phyloP scores from a whole-genome alignment of 208 protist genomes.

The Wallacemonas rigidus region DNA sequence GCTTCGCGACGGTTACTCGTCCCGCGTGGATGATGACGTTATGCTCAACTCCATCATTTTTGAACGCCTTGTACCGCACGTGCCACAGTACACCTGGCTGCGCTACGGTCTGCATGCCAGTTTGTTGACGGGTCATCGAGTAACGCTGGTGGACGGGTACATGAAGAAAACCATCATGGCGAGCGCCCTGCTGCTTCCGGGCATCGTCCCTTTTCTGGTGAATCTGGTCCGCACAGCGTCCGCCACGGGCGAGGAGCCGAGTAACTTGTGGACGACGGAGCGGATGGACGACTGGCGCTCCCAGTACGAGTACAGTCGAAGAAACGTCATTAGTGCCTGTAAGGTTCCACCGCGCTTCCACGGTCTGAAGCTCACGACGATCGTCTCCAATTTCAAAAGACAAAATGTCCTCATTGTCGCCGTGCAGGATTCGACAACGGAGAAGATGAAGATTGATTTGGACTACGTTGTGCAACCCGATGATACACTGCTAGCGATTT shows the following conservation, averaged over 20 bases:
- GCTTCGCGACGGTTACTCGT: constrained; percentile 65
- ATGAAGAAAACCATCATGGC: constrained; percentile 88
- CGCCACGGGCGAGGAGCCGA: constrained; percentile 47
- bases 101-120: constrained; percentile 79
- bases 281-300: constrained; percentile 73
- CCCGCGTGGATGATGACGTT: constrained; percentile 79
- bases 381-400: constrained; percentile 58
- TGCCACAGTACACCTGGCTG: constrained; percentile 85
- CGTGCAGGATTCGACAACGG: constrained; percentile 57
- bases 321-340: constrained; percentile 72
- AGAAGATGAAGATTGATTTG: constrained; percentile 67
- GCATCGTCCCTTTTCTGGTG: constrained; percentile 84
- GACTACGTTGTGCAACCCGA: constrained; percentile 50
- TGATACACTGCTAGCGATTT: constrained; percentile 70
- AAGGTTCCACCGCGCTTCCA: constrained; percentile 64
- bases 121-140: constrained; percentile 60
- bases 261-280: constrained; percentile 49
- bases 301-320: constrained; percentile 81
- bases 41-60: constrained; percentile 86
- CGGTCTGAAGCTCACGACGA: constrained; percentile 35
- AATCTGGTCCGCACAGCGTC: constrained; percentile 81
- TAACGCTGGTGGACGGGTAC: constrained; percentile 73
- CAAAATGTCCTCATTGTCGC: constrained; percentile 74
- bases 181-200: constrained; percentile 75
- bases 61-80: constrained; percentile 59